Percentiles rank a stretch among this genome's conserved stretches.
Conservation (phyloP, 495 filamentous ascomycete genomes). For the Apiosordaria backusii region DNA sequence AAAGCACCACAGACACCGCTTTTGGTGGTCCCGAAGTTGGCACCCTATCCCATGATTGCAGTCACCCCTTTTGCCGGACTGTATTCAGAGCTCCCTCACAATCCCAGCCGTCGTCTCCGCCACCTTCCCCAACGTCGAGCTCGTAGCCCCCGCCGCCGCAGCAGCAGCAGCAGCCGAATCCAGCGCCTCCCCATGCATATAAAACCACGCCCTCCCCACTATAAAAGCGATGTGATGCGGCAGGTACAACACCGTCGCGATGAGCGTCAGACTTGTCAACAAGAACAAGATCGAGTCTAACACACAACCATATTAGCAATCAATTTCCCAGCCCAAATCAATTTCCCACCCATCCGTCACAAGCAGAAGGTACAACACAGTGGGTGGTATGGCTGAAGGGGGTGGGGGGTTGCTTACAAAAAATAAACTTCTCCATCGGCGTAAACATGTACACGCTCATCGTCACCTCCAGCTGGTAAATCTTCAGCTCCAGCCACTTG, state of each 20-base stretch:
- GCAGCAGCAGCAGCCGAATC: constrained; percentile 25
- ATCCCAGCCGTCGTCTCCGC: constrained; percentile 21
- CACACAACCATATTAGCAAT: background rate
- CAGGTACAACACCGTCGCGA: constrained; percentile 84
- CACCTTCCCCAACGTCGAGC: constrained; percentile 25
- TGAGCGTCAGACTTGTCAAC: constrained; percentile 76
- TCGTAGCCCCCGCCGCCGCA: constrained; percentile 28
- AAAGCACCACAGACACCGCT: background rate
- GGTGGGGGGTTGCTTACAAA: constrained; percentile 34
- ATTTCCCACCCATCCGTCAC: background rate
- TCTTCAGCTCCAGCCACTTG: constrained; percentile 47
- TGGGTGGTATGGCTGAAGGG: constrained; percentile 5
- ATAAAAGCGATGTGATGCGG: constrained; percentile 82
- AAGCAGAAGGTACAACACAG: background rate
- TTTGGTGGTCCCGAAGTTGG: too few species aligned
- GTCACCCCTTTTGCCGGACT: background rate
- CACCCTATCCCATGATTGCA: background rate
- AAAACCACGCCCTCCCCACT: constrained; percentile 83
- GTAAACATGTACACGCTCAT: constrained; percentile 48
- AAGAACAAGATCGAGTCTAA: constrained; percentile 89
- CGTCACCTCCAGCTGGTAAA: constrained; percentile 48
- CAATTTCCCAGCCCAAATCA: background rate
- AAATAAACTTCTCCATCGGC: constrained; percentile 44
- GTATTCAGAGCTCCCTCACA: constrained; percentile 39
- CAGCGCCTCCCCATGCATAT: constrained; percentile 64